phyloP scores from a whole-genome alignment of 345 rosid species.

The Arabis alpina region DNA sequence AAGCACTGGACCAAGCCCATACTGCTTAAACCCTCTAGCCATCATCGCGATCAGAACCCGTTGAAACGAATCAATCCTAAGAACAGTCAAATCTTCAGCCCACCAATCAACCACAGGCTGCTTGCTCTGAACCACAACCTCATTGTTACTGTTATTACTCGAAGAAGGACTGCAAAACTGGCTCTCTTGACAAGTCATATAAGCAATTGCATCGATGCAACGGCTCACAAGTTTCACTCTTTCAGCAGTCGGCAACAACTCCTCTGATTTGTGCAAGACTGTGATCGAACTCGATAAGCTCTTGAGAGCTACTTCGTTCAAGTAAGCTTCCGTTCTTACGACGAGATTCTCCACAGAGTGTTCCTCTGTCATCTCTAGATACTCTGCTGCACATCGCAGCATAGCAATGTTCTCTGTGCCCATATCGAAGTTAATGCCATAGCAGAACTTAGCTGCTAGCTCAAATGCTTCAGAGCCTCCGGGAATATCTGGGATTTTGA shows the following conservation, averaged over 20 bases:
- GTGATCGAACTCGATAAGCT: slow-evolving; percentile 73
- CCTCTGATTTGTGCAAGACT: slow-evolving; percentile 63
- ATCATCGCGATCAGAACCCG: slow-evolving; percentile 82
- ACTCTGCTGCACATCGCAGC: slow-evolving; percentile 85
- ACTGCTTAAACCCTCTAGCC: slow-evolving; percentile 84
- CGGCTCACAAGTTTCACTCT: slow-evolving; percentile 74
- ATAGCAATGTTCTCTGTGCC: slow-evolving; percentile 72
- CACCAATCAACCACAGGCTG: slow-evolving; percentile 84
- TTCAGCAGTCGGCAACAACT: slow-evolving; percentile 66
- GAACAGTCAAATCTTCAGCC: slow-evolving; percentile 85
- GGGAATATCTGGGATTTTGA: slow-evolving; percentile 61
- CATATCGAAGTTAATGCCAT: slow-evolving; percentile 90
- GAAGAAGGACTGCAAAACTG: slow-evolving; percentile 52
- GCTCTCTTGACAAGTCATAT: slow-evolving; percentile 73
- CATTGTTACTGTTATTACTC: slow-evolving; percentile 50
- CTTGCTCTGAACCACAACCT: slow-evolving; percentile 43
- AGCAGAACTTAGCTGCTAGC: slow-evolving; percentile 88
- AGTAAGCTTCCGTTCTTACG: slow-evolving; percentile 73
- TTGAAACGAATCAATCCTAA: slow-evolving; percentile 82
- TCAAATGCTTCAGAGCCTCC: slow-evolving; percentile 86
- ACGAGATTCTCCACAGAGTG: slow-evolving; percentile 71
- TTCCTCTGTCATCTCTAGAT: slow-evolving; percentile 89
- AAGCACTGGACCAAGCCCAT: slow-evolving; percentile 85
- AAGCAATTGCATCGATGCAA: slow-evolving; percentile 82
- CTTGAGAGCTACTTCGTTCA: slow-evolving; percentile 76